Conservation (phyloP, 106 monocot genomes). For the Ottelia alismoides region DNA sequence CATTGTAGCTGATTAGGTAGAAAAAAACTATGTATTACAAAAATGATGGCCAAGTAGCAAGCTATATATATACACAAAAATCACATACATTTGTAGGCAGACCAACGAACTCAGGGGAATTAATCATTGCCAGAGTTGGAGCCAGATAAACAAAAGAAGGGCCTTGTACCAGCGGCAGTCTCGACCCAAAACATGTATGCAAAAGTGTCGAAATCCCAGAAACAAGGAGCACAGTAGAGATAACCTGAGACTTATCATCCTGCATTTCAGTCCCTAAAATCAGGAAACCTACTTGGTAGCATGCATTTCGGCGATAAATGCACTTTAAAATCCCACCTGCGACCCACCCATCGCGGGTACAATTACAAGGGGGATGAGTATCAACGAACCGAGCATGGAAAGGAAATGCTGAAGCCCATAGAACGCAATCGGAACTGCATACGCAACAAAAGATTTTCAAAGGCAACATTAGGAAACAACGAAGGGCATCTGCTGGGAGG, state of each 20-base stretch:
- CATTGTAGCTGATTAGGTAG: too few species aligned
- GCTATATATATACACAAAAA: too few species aligned
- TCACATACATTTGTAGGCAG: constrained; percentile 60
- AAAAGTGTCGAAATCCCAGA: constrained; percentile 76
- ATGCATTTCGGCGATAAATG: too few species aligned
- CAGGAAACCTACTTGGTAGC: too few species aligned
- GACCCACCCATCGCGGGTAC: constrained; percentile 89
- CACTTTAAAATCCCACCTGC: constrained; percentile 30
- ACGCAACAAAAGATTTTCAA: too few species aligned
- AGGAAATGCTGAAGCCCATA: constrained; percentile 72
- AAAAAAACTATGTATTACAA: too few species aligned
- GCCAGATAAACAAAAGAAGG: constrained; percentile 87
- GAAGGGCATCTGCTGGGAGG: too few species aligned
- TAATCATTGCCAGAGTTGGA: constrained; percentile 64
- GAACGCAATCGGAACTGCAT: constrained; percentile 56
- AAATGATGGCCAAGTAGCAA: too few species aligned
- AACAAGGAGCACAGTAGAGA: constrained; percentile 66
- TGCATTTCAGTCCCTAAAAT: constrained; percentile 22
- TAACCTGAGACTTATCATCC: constrained; percentile 74
- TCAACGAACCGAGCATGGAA: constrained; percentile 69
- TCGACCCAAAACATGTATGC: constrained; percentile 67
- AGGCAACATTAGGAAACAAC: not conserved
- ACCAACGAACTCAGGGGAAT: constrained; percentile 53
- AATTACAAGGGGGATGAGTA: constrained; percentile 67
- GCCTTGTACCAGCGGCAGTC: too few species aligned